Percentiles rank a stretch among this genome's conserved stretches.
Conservation (phyloP, 257 asterid species). For the Verbena officinalis region DNA sequence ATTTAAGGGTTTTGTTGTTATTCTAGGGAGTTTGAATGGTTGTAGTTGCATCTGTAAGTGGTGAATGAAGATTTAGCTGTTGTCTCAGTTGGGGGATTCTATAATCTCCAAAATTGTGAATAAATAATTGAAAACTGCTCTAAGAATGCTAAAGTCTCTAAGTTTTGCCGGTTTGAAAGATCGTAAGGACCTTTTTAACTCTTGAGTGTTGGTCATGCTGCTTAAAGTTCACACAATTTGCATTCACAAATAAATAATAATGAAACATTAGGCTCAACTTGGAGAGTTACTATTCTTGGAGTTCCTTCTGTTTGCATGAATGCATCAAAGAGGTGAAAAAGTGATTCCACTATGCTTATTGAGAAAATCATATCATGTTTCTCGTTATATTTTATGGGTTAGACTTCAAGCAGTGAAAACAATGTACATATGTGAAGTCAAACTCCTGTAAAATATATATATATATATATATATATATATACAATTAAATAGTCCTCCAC, state of each 20-base stretch:
- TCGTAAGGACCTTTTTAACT: neutral
- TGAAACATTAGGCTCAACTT: constrained; percentile 6
- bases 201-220: constrained; percentile 4
- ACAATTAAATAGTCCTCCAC: too few relatives aligned
- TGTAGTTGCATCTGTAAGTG: neutral
- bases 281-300: neutral
- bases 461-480: too few relatives aligned
- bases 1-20: neutral
- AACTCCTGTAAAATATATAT: too few relatives aligned
- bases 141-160: neutral
- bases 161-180: neutral
- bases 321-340: neutral
- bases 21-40: constrained; percentile 1
- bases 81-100: neutral
- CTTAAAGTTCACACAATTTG: neutral
- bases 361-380: neutral
- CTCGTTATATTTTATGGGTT: neutral
- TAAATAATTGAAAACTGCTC: neutral
- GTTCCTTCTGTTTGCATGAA: neutral
- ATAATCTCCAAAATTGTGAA: neutral
- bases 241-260: neutral
- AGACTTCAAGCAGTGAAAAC: neutral
- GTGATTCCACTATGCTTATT: neutral
- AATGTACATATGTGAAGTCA: neutral
- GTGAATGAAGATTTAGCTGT: neutral